Conservation (phyloP, 768 basidiomycete genomes). For the Mycena epipterygia region DNA sequence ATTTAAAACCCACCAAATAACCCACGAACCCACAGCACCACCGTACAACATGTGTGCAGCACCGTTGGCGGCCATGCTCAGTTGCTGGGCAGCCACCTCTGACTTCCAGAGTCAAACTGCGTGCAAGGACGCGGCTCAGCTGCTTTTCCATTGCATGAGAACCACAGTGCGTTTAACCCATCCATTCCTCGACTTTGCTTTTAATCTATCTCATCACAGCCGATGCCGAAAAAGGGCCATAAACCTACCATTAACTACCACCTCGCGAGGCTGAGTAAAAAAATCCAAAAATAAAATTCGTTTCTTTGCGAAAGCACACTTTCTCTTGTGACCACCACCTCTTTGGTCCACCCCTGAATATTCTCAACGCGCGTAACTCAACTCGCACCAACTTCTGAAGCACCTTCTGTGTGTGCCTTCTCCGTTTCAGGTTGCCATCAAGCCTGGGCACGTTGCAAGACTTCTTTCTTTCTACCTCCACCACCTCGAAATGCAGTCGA, state of each 20-base stretch:
- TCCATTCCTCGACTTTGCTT: slow-evolving; percentile 6
- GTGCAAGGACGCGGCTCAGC: slow-evolving; percentile 72
- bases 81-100: slow-evolving; percentile 85
- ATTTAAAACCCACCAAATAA: background rate
- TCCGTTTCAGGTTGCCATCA: slow-evolving; percentile 18
- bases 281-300: slow-evolving; percentile 71
- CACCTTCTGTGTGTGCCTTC: background rate
- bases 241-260: slow-evolving; percentile 92
- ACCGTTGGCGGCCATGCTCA: slow-evolving; percentile 84
- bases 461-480: slow-evolving; percentile 30
- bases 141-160: slow-evolving; percentile 86
- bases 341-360: too few relatives aligned
- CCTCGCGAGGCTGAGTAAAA: slow-evolving; percentile 83
- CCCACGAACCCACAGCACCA: slow-evolving; percentile 49
- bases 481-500: slow-evolving; percentile 48
- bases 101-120: slow-evolving; percentile 68
- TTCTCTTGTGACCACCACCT: background rate
- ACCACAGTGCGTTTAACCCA: slow-evolving; percentile 73
- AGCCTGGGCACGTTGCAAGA: slow-evolving; percentile 10
- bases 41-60: slow-evolving; percentile 71
- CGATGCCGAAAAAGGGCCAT: slow-evolving; percentile 74
- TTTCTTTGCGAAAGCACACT: background rate
- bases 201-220: slow-evolving; percentile 57
- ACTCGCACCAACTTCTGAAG: background rate
- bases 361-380: too few relatives aligned